A percentile compares a stretch with the other conserved stretches of the same genome.
phyloP scores from a whole-genome alignment of 352 stramenopile genomes.

The Phytophthora idaei region DNA sequence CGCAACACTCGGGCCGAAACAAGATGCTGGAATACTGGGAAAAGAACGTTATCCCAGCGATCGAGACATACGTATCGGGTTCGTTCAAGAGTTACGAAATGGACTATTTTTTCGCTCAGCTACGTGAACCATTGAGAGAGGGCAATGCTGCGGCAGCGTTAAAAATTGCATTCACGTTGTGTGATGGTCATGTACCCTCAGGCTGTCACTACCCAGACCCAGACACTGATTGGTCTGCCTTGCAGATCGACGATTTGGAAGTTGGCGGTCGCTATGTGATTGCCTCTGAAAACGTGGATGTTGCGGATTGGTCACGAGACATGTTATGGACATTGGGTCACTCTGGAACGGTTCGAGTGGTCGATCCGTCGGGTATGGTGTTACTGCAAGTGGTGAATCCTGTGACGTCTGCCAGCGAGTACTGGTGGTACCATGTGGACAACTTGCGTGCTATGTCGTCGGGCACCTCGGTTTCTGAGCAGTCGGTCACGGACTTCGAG shows the following conservation, averaged over 20 bases:
- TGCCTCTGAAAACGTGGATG: constrained; percentile 38
- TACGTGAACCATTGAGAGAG: constrained; percentile 77
- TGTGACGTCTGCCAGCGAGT: constrained; percentile 47
- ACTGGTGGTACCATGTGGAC: constrained; percentile 80
- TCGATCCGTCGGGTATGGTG: constrained; percentile 62
- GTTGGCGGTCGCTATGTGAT: constrained; percentile 66
- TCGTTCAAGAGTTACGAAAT: constrained; percentile 90
- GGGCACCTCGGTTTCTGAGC: constrained; percentile 34
- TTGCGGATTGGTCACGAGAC: constrained; percentile 42
- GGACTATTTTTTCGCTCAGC: constrained; percentile 87
- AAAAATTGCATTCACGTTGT: constrained; percentile 84
- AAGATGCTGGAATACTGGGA: constrained; percentile 88
- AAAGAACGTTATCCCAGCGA: constrained; percentile 84
- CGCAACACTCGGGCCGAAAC: constrained; percentile 74
- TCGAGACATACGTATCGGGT: constrained; percentile 79
- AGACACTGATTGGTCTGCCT: constrained; percentile 74
- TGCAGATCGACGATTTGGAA: constrained; percentile 81
- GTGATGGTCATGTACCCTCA: constrained; percentile 77
- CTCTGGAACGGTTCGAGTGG: constrained; percentile 49
- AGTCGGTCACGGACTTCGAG: constrained; percentile 53
- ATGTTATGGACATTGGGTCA: constrained; percentile 81
- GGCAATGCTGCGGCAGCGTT: constrained; percentile 74
- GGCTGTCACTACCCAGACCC: constrained; percentile 83
- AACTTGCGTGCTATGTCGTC: constrained; percentile 35
- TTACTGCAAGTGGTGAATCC: constrained; percentile 72